Evolutionary conservation across 2,329 filamentous ascomycete species (phyloP).

Genomic region (Aschersonia sp.): DNA sequence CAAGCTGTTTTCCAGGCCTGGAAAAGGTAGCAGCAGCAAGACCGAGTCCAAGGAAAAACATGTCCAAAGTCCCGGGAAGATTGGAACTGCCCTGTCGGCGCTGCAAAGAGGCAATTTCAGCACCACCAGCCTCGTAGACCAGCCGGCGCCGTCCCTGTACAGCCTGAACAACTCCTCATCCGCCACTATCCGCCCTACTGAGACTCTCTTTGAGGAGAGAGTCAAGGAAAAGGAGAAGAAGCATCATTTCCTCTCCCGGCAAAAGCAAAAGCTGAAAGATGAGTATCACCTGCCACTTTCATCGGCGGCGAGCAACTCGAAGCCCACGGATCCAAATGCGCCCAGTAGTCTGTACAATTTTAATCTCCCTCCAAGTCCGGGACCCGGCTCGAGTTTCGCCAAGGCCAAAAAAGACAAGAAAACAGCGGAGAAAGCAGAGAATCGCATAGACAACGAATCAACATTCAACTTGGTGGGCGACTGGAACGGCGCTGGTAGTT

Average conservation of each 20-base stretch:
- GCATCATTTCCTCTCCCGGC: constrained; percentile 64
- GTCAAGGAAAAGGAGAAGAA: constrained; percentile 51
- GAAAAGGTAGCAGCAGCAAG: constrained; percentile 54
- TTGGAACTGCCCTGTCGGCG: constrained; percentile 50
- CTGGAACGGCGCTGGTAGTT: constrained; percentile 39
- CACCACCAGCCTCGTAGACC: constrained; percentile 56
- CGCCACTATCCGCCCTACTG: constrained; percentile 55
- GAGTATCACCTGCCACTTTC: constrained; percentile 60
- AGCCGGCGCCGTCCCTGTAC: constrained; percentile 49
- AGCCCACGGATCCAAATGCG: constrained; percentile 58
- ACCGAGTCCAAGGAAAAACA: constrained; percentile 51
- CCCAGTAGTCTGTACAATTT: constrained; percentile 70
- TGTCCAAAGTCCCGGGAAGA: constrained; percentile 58
- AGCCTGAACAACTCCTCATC: constrained; percentile 62
- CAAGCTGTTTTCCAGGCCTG: constrained; percentile 67
- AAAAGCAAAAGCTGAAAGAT: constrained; percentile 67
- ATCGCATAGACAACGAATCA: constrained; percentile 37
- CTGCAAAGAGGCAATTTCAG: constrained; percentile 53
- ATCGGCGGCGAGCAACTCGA: constrained; percentile 63
- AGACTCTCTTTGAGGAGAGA: constrained; percentile 33
- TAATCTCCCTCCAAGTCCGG: constrained; percentile 57
- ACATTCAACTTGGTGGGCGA: constrained; percentile 24
- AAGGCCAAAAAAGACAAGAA: constrained; percentile 83
- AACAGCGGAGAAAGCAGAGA: constrained; percentile 49
- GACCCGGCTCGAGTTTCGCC: constrained; percentile 51